Percentiles rank a stretch among this genome's conserved stretches.
Conservation (phyloP, 768 basidiomycete species). For the Tricholomella constricta region DNA sequence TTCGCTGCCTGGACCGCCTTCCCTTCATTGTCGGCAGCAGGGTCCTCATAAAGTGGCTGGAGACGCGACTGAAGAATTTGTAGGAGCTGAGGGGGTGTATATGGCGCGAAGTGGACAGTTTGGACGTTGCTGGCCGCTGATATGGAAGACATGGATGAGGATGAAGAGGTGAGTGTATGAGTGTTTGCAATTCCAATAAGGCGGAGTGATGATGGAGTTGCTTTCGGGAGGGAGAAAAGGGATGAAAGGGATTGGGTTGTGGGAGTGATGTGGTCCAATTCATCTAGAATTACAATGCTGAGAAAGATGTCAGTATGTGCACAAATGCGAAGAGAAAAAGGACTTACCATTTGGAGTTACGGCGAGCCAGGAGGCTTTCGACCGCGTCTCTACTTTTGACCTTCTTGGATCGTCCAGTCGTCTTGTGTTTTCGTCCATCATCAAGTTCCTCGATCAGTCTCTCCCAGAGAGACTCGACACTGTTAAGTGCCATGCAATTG, state of each 20-base stretch:
- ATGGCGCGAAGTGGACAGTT: conserved; percentile 82
- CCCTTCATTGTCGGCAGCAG: conserved; percentile 28
- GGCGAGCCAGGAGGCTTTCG: conserved; percentile 43
- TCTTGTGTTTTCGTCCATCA: conserved; percentile 36
- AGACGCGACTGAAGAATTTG: conserved; percentile 70
- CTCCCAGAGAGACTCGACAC: conserved; percentile 71
- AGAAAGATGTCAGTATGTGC: conserved; percentile 16
- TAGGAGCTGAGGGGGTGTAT: conserved; percentile 70
- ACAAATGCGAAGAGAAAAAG: not conserved
- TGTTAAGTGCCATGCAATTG: conserved; percentile 81
- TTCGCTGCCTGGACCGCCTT: conserved; percentile 33
- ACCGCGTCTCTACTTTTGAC: conserved; percentile 51
- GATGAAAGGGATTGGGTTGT: conserved; percentile 57
- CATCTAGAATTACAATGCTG: conserved; percentile 82
- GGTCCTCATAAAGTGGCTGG: conserved; percentile 44
- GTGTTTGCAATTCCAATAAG: conserved; percentile 89
- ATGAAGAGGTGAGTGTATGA: conserved; percentile 74
- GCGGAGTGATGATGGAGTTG: conserved; percentile 54
- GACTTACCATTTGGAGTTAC: conserved; percentile 56
- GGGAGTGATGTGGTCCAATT: conserved; percentile 80
- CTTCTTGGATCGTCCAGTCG: conserved; percentile 38
- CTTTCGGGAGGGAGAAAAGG: conserved; percentile 69
- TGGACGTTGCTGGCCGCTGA: conserved; percentile 44
- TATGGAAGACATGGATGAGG: conserved; percentile 33
- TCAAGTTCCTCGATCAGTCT: conserved; percentile 60